Evolutionary conservation across 2,329 filamentous ascomycete species (phyloP).

Genomic region (Fusarium compactum): DNA sequence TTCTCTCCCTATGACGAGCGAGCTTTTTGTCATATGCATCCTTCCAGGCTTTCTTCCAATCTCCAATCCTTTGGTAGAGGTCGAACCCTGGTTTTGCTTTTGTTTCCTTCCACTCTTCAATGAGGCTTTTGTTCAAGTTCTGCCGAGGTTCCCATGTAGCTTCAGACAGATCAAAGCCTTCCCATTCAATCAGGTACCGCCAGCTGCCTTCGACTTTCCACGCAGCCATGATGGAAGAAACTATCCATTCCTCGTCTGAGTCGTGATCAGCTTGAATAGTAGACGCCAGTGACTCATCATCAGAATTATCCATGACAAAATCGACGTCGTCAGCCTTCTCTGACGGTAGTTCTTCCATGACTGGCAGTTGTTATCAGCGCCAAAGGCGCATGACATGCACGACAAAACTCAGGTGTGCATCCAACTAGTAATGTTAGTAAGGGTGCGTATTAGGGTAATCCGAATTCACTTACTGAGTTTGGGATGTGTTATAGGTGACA

Average conservation of each 20-base stretch:
- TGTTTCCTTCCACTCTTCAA: constrained; percentile 58
- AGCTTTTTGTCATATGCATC: constrained; percentile 48
- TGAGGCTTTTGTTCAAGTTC: constrained; percentile 56
- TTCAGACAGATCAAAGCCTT: constrained; percentile 51
- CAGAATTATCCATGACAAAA: constrained; percentile 33
- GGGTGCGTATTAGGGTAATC: background rate
- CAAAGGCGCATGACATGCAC: background rate
- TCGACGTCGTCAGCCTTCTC: background rate
- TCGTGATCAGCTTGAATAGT: constrained; percentile 51
- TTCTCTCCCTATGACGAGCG: constrained; percentile 58
- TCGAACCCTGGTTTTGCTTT: constrained; percentile 54
- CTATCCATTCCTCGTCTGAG: constrained; percentile 60
- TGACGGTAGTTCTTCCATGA: constrained; percentile 3
- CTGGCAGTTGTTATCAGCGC: background rate
- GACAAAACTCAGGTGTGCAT: background rate
- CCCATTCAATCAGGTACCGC: constrained; percentile 55
- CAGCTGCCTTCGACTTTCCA: constrained; percentile 45
- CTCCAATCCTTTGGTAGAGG: constrained; percentile 54
- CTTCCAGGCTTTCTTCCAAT: constrained; percentile 53
- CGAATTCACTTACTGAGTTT: background rate
- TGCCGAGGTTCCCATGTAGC: constrained; percentile 64
- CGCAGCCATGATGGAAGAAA: constrained; percentile 66
- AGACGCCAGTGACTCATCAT: constrained; percentile 51
- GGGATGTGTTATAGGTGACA: background rate
- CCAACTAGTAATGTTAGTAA: background rate